Evolutionary conservation across 371 early-diverging fungal genomes (phyloP), one percentile per base, ranked within the genome.

Genomic region (Apophysomyces elegans): DNA sequence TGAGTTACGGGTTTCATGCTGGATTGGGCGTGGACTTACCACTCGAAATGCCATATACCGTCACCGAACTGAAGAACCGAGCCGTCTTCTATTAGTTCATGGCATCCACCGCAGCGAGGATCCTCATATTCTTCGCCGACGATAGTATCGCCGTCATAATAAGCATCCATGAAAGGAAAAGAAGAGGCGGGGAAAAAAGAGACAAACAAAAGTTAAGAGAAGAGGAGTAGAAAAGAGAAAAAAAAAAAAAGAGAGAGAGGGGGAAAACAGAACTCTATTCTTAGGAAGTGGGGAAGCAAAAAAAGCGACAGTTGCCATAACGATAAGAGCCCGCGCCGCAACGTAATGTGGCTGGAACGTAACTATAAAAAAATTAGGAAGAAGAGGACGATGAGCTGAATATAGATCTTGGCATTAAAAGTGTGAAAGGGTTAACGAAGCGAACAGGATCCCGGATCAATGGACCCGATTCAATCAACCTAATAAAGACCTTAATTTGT

Each of bases 61-160:
- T 93, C 91, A 39, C 92, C 92, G 75, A 94, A 92, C 60, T 91
- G 89, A 45, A 93, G 90, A n/a, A 91, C 93, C 39, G 88, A 89
- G 35, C 94, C 93, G 58, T 91, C 91, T 67, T 93, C 92, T 68
- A 92, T 93, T 14, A 84, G 78, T 54, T 81, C 76, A 57, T 80
- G 76, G 67, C 93, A 94, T n/a, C 93, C 93, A 59, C 88, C 81
- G 74, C 94, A 93, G 57, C 76, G 83, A 54, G 88, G 87, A 61
- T 85, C 86, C 47, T 79, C 83, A 47, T 71, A 74, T 56, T 80
- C 81, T 56, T 80, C 80, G 37, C 66, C 72, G 37, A 68, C 44
- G 50, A 50, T 64, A 8, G 59, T 65, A 62, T 37, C 43, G 36
- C 67, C 73, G 50, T 75, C 73, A 60, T 73, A 70, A 39, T 69